These are phyloP conservation scores for Ochetophila trinervis DNA, from an alignment of 306 rosid species.

Conservation along the genomic window DNA sequence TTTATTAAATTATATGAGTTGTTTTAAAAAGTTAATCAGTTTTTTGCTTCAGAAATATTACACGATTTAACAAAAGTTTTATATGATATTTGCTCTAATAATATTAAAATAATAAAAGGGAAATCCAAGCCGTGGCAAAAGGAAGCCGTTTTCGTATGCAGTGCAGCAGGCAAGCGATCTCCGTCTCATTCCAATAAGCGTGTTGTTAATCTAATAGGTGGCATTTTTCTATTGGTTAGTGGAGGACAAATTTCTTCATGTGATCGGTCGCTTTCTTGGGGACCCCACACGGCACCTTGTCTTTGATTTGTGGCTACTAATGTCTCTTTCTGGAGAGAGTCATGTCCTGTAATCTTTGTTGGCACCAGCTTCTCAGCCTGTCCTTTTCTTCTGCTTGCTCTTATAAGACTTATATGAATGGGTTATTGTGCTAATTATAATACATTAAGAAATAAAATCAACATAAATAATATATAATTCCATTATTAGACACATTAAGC, in stretches of 20 bases:
- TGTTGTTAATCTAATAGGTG: not conserved
- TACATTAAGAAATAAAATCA: no score
- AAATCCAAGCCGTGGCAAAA: not conserved
- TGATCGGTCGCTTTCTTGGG: not conserved
- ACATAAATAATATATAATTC: no score
- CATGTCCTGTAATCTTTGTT: not conserved
- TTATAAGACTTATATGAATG: no score
- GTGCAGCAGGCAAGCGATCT: not conserved
- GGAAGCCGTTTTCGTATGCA: conserved; percentile 10
- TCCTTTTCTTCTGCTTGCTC: not conserved
- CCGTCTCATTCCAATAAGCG: not conserved
- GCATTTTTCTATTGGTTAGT: not conserved
- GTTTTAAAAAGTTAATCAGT: no score
- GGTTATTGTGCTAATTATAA: no score
- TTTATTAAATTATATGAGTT: no score
- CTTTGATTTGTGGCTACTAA: conserved; percentile 5
- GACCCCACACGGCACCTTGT: not conserved
- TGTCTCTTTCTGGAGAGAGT: conserved; percentile 10
- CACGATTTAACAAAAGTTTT: no score
- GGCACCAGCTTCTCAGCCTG: not conserved
- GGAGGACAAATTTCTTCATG: not conserved
- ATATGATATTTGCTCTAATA: no score
- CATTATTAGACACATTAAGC: no score
- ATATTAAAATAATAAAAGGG: not conserved
- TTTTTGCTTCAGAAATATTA: no score